phyloP scores from a whole-genome alignment of 179 eudicot species.

The Carnegiea gigantea region DNA sequence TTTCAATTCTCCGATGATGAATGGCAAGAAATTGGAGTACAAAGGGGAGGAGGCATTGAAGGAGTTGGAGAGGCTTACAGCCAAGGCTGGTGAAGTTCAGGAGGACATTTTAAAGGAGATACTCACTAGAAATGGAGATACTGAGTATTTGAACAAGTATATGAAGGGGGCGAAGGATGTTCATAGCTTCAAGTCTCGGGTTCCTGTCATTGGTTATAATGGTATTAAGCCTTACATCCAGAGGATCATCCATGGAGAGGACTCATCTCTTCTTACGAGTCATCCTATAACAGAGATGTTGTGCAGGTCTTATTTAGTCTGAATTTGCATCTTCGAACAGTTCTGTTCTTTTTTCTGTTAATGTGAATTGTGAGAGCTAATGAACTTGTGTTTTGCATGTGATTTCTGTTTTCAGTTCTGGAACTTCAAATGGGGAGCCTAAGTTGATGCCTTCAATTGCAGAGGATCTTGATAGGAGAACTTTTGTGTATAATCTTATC shows the following conservation, averaged over 20 bases:
- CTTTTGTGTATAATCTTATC: constrained; percentile 64
- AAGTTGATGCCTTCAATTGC: constrained; percentile 79
- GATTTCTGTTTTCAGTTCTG: constrained; percentile 50
- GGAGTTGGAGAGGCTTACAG: constrained; percentile 64
- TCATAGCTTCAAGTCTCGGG: constrained; percentile 40
- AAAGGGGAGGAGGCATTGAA: constrained; percentile 67
- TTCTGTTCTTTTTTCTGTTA: background rate
- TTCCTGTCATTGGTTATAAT: constrained; percentile 60
- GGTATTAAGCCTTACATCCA: constrained; percentile 58
- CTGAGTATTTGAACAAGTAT: constrained; percentile 58
- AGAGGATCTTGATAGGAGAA: constrained; percentile 77
- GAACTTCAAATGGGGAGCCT: constrained; percentile 78
- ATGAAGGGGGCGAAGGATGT: constrained; percentile 44
- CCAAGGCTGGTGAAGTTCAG: constrained; percentile 59
- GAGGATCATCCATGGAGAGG: constrained; percentile 75
- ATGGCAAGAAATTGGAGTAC: constrained; percentile 74
- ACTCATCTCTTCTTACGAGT: constrained; percentile 55
- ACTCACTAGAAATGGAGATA: constrained; percentile 45
- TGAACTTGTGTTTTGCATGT: background rate
- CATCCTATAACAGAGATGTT: constrained; percentile 72
- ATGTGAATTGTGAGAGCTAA: background rate
- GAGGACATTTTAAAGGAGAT: constrained; percentile 50
- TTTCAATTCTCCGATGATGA: constrained; percentile 35
- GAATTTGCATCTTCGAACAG: background rate
- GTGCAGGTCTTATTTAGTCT: constrained; percentile 47